A percentile compares a stretch with the other conserved stretches of the same genome.
Conservation (phyloP, 208 protist genomes). For the Wallacemonas collosoma region DNA sequence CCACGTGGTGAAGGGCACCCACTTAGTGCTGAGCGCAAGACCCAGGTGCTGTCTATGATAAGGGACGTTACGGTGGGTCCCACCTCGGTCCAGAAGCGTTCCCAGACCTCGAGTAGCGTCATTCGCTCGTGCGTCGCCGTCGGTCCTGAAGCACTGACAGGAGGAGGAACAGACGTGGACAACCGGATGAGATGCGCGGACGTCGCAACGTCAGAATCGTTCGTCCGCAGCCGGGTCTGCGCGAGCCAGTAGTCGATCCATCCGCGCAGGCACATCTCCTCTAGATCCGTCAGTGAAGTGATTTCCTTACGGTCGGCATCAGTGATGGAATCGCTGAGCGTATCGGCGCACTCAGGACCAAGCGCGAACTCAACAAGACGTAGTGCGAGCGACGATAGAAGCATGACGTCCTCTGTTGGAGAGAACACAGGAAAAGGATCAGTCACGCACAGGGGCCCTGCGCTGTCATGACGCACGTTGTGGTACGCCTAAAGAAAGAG, state of each 20-base stretch:
- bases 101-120: neutral
- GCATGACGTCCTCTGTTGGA: too few species aligned
- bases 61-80: neutral
- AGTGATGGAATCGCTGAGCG: too few species aligned
- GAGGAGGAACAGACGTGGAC: neutral
- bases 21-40: neutral
- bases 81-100: neutral
- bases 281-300: too few species aligned
- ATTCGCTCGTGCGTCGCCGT: neutral
- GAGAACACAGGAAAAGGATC: too few species aligned
- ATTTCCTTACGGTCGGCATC: too few species aligned
- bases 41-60: neutral
- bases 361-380: too few species aligned
- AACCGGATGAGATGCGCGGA: neutral
- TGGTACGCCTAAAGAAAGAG: too few species aligned
- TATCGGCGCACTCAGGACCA: too few species aligned
- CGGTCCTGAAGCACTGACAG: neutral
- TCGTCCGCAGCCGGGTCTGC: neutral
- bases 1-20: neutral
- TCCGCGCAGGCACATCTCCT: neutral
- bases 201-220: neutral
- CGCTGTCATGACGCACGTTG: too few species aligned
- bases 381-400: too few species aligned
- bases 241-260: conserved; percentile 1
- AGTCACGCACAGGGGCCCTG: too few species aligned